Percentiles rank a stretch among this genome's conserved stretches.
phyloP scores from a whole-genome alignment of 2,329 filamentous ascomycete genomes.

The Zasmidium citrigriseum region DNA sequence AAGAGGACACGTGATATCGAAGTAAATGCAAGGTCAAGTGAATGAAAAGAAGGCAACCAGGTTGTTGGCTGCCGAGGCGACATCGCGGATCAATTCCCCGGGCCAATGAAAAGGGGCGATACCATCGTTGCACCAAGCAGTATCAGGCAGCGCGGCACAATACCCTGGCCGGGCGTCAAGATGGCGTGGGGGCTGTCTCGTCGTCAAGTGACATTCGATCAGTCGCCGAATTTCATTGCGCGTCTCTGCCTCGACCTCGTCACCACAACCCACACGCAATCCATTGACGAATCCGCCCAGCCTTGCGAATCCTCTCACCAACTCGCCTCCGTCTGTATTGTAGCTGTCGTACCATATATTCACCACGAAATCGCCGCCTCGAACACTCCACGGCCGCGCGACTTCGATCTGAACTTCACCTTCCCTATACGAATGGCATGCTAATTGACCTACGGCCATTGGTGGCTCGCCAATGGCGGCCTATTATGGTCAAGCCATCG shows the following conservation, averaged over 20 bases:
- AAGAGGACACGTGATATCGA: background rate
- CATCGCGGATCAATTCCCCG: too few species aligned
- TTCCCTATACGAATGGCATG: conserved; percentile 30
- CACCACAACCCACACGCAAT: conserved; percentile 8
- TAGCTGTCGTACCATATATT: conserved; percentile 7
- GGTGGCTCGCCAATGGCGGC: conserved; percentile 39
- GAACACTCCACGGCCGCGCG: conserved; percentile 5
- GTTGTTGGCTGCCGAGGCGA: background rate
- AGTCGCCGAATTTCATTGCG: conserved; percentile 12
- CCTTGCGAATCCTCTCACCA: conserved; percentile 2
- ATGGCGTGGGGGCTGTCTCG: conserved; percentile 14
- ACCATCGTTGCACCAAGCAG: background rate
- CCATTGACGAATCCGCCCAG: conserved; percentile 14
- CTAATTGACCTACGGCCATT: conserved; percentile 29
- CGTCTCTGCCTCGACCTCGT: conserved; percentile 4
- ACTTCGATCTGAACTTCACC: background rate
- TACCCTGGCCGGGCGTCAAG: conserved; percentile 2
- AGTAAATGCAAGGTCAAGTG: background rate
- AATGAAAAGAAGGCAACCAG: background rate
- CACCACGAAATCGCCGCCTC: conserved; percentile 2
- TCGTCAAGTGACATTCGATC: conserved; percentile 5
- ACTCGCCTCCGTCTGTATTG: background rate
- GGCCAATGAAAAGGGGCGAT: background rate
- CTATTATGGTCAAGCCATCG: conserved; percentile 22
- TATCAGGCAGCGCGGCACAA: conserved; percentile 1